Evolutionary conservation across 2,329 filamentous ascomycete species (phyloP).

Genomic region (Torrubiellomyces zombiae): DNA sequence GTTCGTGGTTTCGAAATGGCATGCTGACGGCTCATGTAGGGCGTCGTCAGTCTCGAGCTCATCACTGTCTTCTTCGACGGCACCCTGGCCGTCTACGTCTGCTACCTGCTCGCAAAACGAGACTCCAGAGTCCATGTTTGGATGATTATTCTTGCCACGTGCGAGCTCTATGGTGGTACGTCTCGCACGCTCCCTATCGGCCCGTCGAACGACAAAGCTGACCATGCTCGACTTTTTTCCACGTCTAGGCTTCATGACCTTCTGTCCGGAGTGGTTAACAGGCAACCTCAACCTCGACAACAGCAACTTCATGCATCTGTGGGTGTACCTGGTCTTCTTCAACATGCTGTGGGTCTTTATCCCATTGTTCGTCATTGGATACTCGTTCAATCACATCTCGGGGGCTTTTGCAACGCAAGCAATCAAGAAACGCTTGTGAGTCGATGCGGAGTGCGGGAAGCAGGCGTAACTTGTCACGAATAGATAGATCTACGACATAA

Average conservation of each 20-base stretch:
- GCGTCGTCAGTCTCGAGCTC: constrained; percentile 47
- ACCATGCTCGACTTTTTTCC: too few relatives aligned
- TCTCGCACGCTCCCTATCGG: neutral
- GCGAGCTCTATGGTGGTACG: constrained; percentile 47
- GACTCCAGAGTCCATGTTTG: constrained; percentile 39
- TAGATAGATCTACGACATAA: neutral
- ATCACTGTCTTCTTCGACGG: constrained; percentile 48
- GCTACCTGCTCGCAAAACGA: constrained; percentile 39
- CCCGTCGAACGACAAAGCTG: too few relatives aligned
- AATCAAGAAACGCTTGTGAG: constrained; percentile 15
- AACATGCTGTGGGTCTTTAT: constrained; percentile 52
- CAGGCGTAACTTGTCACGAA: too few relatives aligned
- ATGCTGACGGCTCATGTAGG: constrained; percentile 14
- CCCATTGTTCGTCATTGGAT: constrained; percentile 40
- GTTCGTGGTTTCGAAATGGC: too few relatives aligned
- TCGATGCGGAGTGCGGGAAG: too few relatives aligned
- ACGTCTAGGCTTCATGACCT: constrained; percentile 50
- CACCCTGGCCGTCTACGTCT: constrained; percentile 41
- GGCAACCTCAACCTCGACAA: constrained; percentile 44
- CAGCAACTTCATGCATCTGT: constrained; percentile 51
- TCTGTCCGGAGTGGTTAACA: constrained; percentile 52
- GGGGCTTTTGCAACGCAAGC: constrained; percentile 27
- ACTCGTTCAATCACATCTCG: constrained; percentile 36
- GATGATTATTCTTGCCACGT: constrained; percentile 49
- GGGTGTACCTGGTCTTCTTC: constrained; percentile 53